Evolutionary conservation across 2,329 filamentous ascomycete genomes (phyloP).

Genomic region (Phaeosphaeria sp.): DNA sequence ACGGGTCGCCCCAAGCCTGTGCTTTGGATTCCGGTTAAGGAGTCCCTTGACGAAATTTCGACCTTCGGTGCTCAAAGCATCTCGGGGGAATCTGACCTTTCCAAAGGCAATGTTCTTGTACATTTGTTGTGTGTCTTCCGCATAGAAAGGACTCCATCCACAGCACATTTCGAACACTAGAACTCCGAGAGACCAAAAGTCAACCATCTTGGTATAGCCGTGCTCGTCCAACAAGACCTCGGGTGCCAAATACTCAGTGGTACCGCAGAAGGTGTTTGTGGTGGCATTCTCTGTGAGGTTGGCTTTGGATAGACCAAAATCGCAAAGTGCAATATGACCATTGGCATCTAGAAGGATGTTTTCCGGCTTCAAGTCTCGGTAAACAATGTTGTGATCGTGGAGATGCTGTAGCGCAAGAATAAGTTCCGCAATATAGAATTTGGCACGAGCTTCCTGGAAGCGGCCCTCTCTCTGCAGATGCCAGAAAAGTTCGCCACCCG

Average conservation of each 20-base stretch:
- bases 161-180: constrained; percentile 99
- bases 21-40: constrained; percentile 94
- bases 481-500: constrained; percentile 97
- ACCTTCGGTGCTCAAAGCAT: constrained; percentile 92
- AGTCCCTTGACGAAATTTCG: constrained; percentile 98
- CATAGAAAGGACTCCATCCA: constrained; percentile 98
- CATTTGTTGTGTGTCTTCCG: constrained; percentile 99
- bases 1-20: constrained; percentile 86
- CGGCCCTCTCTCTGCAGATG: constrained; percentile 96
- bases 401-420: constrained; percentile 94
- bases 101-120: constrained; percentile 99
- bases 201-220: constrained; percentile 99
- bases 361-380: constrained; percentile 95
- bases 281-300: constrained; percentile 97
- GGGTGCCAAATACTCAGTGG: constrained; percentile 94
- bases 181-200: constrained; percentile 98
- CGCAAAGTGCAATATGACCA: constrained; percentile 95
- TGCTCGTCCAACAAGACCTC: constrained; percentile 95
- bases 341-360: constrained; percentile 97
- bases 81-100: constrained; percentile 94
- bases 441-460: constrained; percentile 92
- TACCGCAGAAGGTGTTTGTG: constrained; percentile 98
- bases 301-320: constrained; percentile 96
- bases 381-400: constrained; percentile 96
- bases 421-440: constrained; percentile 98